Conservation (phyloP, 352 stramenopile species). For the Globisporangium nodosum region DNA sequence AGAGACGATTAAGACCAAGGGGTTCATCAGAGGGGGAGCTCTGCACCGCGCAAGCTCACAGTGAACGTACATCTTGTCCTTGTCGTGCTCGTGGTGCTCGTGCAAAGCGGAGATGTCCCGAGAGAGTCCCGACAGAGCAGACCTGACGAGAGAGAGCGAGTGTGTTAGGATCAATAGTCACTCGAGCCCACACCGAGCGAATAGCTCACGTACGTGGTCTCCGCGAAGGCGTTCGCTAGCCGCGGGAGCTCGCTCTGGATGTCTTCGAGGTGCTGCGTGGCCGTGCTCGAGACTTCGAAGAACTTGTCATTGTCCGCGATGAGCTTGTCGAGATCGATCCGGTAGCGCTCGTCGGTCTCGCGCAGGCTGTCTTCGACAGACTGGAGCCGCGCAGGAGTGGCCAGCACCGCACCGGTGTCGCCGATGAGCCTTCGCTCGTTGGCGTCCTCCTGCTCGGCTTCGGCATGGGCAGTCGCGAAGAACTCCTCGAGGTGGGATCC, state of each 20-base stretch:
- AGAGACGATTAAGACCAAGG: neutral
- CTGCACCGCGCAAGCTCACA: neutral
- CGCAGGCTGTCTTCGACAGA: constrained; percentile 40
- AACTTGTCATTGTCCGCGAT: constrained; percentile 46
- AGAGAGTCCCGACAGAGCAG: constrained; percentile 30
- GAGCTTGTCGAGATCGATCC: constrained; percentile 42
- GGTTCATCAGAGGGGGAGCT: neutral
- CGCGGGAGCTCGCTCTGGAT: constrained; percentile 45
- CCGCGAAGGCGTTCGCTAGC: constrained; percentile 22
- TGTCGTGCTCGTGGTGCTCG: constrained; percentile 27
- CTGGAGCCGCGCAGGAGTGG: constrained; percentile 33
- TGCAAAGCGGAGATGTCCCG: constrained; percentile 40
- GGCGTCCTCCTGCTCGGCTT: neutral
- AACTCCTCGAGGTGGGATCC: constrained; percentile 29
- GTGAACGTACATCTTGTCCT: constrained; percentile 29
- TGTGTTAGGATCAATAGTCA: neutral
- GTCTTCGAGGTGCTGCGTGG: constrained; percentile 42
- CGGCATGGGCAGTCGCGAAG: constrained; percentile 16
- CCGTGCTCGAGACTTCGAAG: constrained; percentile 47
- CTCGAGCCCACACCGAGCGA: neutral
- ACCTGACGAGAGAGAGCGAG: constrained; percentile 11
- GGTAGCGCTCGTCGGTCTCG: constrained; percentile 37
- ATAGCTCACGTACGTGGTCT: constrained; percentile 28
- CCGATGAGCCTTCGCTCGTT: neutral
- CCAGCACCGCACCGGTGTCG: constrained; percentile 3